phyloP scores from a whole-genome alignment of 2,329 filamentous ascomycete genomes.

The Cladosporium halotolerans region DNA sequence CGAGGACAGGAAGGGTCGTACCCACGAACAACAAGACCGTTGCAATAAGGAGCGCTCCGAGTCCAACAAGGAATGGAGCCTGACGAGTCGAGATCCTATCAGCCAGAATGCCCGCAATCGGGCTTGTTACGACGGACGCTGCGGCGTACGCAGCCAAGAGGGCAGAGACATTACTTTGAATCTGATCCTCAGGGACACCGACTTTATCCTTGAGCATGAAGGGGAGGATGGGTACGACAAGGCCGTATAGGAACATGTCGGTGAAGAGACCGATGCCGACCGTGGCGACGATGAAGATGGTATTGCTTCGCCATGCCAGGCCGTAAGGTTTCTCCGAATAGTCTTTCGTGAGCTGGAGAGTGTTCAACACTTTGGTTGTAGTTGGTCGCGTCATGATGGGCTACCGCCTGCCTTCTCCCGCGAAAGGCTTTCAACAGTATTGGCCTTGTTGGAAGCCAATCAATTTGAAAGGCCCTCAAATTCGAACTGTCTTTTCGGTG shows the following conservation, averaged over 20 bases:
- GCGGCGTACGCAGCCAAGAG: conserved; percentile 51
- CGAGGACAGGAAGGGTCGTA: conserved; percentile 41
- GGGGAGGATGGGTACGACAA: conserved; percentile 54
- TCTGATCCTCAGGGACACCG: conserved; percentile 39
- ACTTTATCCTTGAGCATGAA: conserved; percentile 51
- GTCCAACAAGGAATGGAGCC: conserved; percentile 52
- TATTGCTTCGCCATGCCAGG: conserved; percentile 51
- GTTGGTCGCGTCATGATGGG: background rate
- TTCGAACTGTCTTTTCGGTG: too few species aligned
- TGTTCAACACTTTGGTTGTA: conserved; percentile 22
- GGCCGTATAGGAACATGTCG: conserved; percentile 54
- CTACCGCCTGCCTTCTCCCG: too few species aligned
- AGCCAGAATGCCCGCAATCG: conserved; percentile 49
- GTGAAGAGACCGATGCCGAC: conserved; percentile 52
- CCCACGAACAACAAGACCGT: conserved; percentile 52
- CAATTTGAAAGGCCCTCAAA: too few species aligned
- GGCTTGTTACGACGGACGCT: conserved; percentile 46
- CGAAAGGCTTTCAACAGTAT: too few species aligned
- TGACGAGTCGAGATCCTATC: conserved; percentile 50
- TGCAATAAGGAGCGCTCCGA: conserved; percentile 47
- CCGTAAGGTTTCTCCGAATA: conserved; percentile 31
- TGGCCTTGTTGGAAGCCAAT: too few species aligned
- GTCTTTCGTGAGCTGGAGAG: conserved; percentile 30
- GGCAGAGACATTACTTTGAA: conserved; percentile 49
- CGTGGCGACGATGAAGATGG: conserved; percentile 53